Conservation (phyloP, 2,329 filamentous ascomycete genomes). For the Monilinia aucupariae region DNA sequence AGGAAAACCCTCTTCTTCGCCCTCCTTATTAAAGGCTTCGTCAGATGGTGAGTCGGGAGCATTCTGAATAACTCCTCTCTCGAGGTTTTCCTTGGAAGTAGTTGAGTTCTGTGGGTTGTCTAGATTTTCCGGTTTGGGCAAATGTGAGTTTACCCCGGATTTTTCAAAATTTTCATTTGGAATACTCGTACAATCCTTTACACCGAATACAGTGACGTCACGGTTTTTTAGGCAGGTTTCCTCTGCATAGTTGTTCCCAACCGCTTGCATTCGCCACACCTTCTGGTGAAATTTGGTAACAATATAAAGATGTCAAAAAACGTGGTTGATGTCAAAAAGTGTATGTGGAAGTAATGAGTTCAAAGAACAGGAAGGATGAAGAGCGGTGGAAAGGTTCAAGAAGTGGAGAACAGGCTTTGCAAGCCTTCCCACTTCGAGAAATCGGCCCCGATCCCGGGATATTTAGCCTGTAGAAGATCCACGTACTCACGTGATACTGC, state of each 20-base stretch:
- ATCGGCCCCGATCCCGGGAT: not conserved
- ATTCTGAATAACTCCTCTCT: conserved; percentile 19
- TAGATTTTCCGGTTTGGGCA: not conserved
- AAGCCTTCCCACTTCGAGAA: not conserved
- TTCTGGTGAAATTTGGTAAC: conserved; percentile 5
- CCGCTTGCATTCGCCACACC: conserved; percentile 15
- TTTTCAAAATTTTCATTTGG: not conserved
- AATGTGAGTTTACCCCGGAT: not conserved
- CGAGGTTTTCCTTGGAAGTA: not conserved
- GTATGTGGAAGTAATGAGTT: not conserved
- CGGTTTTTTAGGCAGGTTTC: conserved; percentile 19
- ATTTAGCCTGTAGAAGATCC: not conserved
- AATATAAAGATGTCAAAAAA: not conserved
- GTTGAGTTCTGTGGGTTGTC: not conserved
- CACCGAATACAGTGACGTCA: conserved; percentile 2
- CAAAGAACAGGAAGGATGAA: not conserved
- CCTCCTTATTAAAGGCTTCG: conserved; percentile 19
- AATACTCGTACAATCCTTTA: not conserved
- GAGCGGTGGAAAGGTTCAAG: not conserved
- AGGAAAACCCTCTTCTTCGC: conserved; percentile 46
- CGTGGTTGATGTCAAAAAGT: not conserved
- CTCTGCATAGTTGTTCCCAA: conserved; percentile 14
- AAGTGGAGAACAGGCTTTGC: not conserved
- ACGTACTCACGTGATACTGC: not conserved
- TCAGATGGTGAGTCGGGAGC: conserved; percentile 19